Conservation (phyloP, 2,329 filamentous ascomycete genomes). For the Drechmeria coniospora region DNA sequence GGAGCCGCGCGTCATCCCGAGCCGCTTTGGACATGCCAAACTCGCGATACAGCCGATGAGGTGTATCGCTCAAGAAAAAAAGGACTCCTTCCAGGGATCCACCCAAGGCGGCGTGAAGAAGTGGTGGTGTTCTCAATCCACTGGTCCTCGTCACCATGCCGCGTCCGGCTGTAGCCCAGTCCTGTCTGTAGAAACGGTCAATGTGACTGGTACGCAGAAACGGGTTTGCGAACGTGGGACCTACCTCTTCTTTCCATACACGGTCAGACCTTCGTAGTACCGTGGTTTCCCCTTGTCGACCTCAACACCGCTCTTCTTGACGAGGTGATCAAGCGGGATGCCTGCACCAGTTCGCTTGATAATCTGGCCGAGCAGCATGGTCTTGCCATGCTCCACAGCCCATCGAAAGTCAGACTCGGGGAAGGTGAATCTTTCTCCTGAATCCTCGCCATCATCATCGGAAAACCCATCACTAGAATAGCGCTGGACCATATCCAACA, state of each 20-base stretch:
- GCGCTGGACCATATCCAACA: conserved; percentile 38
- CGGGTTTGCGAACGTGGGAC: conserved; percentile 1
- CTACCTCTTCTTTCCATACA: conserved; percentile 55
- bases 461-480: conserved; percentile 23
- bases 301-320: conserved; percentile 49
- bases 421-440: conserved; percentile 20
- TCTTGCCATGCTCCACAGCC: conserved; percentile 32
- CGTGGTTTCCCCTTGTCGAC: conserved; percentile 48
- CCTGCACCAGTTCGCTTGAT: conserved; percentile 54
- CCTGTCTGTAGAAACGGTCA: conserved; percentile 23
- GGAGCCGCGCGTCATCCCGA: conserved; percentile 44
- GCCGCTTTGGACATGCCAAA: conserved; percentile 47
- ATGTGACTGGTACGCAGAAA: neutral
- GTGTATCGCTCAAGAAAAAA: conserved; percentile 62
- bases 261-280: conserved; percentile 63
- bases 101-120: conserved; percentile 39
- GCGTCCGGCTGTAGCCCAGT: conserved; percentile 56
- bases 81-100: conserved; percentile 54
- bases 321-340: conserved; percentile 51
- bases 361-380: conserved; percentile 43
- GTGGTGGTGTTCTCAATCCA: conserved; percentile 35
- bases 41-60: conserved; percentile 50
- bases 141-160: conserved; percentile 22
- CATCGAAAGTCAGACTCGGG: conserved; percentile 23
- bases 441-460: conserved; percentile 18